These are phyloP conservation scores for Pouteria glomerata DNA, from an alignment of 148 eudicot species.

Conservation along the genomic window DNA sequence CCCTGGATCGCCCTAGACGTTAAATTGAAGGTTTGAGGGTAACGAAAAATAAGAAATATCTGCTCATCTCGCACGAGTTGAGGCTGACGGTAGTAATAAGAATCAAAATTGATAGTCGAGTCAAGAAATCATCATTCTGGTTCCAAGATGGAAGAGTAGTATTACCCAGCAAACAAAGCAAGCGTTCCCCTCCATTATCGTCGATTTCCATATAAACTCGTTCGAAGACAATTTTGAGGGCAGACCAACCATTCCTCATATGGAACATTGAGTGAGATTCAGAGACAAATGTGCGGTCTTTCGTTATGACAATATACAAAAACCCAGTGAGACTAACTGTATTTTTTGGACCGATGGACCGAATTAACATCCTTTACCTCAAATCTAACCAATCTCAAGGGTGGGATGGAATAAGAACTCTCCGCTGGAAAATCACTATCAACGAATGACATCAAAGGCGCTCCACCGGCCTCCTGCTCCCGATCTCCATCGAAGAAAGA, in stretches of 20 bases:
- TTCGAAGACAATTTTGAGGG: conserved; percentile 15
- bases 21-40: conserved; percentile 13
- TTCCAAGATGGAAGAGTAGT: conserved; percentile 4
- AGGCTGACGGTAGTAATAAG: neutral
- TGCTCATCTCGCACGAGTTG: conserved; percentile 9
- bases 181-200: conserved; percentile 14
- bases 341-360: conserved; percentile 2
- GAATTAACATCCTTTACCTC: conserved; percentile 11
- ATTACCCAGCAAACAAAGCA: conserved; percentile 19
- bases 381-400: conserved; percentile 13
- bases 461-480: conserved; percentile 15
- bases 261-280: conserved; percentile 3
- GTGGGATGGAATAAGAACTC: neutral
- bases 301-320: conserved; percentile 10
- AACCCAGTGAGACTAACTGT: conserved; percentile 10
- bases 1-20: conserved; percentile 15
- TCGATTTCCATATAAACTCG: conserved; percentile 15
- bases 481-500: conserved; percentile 21
- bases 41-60: conserved; percentile 21
- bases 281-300: neutral
- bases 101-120: neutral
- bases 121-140: neutral
- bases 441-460: conserved; percentile 20
- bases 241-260: conserved; percentile 14
- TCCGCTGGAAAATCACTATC: conserved; percentile 11